phyloP scores from a whole-genome alignment of 202 grass and related monocot species.

The Hordeum pubiflorum region DNA sequence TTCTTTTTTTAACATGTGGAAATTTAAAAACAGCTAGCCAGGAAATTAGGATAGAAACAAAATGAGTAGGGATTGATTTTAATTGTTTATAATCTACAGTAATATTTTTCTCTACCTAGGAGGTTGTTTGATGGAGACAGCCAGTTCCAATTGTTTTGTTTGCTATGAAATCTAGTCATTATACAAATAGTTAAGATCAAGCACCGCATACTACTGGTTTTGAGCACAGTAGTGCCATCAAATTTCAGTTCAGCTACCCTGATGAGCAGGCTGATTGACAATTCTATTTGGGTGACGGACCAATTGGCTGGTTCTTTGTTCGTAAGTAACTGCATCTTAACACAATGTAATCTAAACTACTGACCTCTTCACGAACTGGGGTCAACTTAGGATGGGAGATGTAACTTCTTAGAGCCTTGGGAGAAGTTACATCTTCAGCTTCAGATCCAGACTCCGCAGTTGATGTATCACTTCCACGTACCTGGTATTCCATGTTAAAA shows the following conservation, averaged over 20 bases:
- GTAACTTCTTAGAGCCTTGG: constrained; percentile 54
- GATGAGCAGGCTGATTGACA: neutral
- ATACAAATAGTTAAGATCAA: neutral
- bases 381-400: constrained; percentile 74
- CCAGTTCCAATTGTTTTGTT: neutral
- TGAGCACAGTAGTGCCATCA: neutral
- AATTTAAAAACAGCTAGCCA: neutral
- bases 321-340: neutral
- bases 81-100: neutral
- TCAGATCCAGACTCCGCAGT: constrained; percentile 81
- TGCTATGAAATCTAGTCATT: neutral
- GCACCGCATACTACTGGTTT: neutral
- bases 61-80: neutral
- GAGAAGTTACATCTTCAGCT: constrained; percentile 56
- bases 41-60: neutral
- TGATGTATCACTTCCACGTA: constrained; percentile 76
- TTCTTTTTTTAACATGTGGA: neutral
- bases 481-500: constrained; percentile 30
- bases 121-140: neutral
- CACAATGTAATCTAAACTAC: constrained; percentile 10
- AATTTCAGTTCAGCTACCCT: neutral
- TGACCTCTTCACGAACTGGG: constrained; percentile 85
- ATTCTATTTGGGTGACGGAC: neutral
- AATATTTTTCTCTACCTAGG: neutral
- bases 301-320: neutral